phyloP scores from a whole-genome alignment of 148 eudicot species.

The Euryodendron excelsum region DNA sequence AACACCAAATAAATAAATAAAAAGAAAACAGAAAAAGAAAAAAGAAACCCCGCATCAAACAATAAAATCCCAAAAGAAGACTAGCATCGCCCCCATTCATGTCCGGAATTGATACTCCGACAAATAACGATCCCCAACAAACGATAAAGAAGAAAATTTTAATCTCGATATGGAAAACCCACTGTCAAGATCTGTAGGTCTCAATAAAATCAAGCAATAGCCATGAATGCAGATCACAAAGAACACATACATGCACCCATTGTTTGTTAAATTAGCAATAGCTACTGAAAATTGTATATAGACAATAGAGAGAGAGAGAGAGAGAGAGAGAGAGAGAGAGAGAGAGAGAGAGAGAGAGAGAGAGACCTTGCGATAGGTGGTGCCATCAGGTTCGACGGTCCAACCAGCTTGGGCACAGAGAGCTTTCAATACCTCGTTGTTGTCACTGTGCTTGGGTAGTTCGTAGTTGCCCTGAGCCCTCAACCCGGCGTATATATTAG shows the following conservation, averaged over 20 bases:
- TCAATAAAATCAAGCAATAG: constrained; percentile 4
- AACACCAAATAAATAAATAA: no score
- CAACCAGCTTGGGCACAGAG: constrained; percentile 91
- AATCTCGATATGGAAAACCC: constrained; percentile 3
- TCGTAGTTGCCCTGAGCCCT: constrained; percentile 84
- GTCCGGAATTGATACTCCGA: not conserved
- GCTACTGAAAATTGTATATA: no score
- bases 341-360: not conserved
- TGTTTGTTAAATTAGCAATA: no score
- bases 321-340: no score
- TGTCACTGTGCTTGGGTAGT: constrained; percentile 89
- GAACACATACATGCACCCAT: not conserved
- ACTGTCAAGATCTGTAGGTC: constrained; percentile 18
- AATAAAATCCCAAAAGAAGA: not conserved
- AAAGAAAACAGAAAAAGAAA: no score
- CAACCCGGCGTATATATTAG: constrained; percentile 74
- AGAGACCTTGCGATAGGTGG: constrained; percentile 89
- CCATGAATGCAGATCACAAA: not conserved
- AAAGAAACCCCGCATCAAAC: not conserved
- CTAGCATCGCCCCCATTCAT: not conserved
- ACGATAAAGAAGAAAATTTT: not conserved
- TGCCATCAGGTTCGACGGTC: constrained; percentile 89
- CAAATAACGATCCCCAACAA: no score
- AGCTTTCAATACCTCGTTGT: constrained; percentile 88
- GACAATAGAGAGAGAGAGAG: no score